A percentile compares a stretch with the other conserved stretches of the same genome.
phyloP scores from a whole-genome alignment of 441 rosid genomes.

The Adansonia gregorii region DNA sequence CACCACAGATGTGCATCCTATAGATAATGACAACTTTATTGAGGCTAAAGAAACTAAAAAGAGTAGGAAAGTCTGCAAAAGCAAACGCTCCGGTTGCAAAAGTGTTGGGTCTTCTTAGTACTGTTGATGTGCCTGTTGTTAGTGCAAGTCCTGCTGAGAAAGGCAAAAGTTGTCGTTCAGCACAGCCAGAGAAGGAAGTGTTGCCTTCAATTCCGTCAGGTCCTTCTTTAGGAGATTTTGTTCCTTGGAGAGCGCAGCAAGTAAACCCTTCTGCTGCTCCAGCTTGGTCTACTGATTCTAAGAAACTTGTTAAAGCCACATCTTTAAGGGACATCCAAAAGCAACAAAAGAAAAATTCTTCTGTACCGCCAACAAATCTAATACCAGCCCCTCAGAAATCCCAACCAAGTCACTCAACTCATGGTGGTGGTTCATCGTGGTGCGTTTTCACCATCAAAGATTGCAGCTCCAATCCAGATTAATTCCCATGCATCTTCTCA shows the following conservation, averaged over 20 bases:
- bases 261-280: constrained; percentile 57
- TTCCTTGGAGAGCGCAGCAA: constrained; percentile 49
- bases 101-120: constrained; percentile 40
- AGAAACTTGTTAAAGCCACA: constrained; percentile 63
- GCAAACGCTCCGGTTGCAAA: constrained; percentile 69
- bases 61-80: constrained; percentile 88
- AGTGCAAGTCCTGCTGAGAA: constrained; percentile 73
- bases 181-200: constrained; percentile 69
- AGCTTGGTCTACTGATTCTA: constrained; percentile 87
- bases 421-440: constrained; percentile 56
- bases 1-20: constrained; percentile 37
- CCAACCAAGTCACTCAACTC: constrained; percentile 54
- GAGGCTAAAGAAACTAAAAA: constrained; percentile 90
- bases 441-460: constrained; percentile 66
- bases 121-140: constrained; percentile 54
- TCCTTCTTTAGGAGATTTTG: constrained; percentile 21
- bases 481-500: constrained; percentile 57
- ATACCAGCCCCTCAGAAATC: constrained; percentile 59
- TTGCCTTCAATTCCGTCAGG: constrained; percentile 75
- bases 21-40: constrained; percentile 75
- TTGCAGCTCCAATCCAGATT: constrained; percentile 57
- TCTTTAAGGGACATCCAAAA: constrained; percentile 89
- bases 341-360: constrained; percentile 77
- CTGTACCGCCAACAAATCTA: constrained; percentile 51
- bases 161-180: constrained; percentile 59